Conservation (phyloP, 1,284 basidiomycete genomes). For the Ganoderma resinaceum region DNA sequence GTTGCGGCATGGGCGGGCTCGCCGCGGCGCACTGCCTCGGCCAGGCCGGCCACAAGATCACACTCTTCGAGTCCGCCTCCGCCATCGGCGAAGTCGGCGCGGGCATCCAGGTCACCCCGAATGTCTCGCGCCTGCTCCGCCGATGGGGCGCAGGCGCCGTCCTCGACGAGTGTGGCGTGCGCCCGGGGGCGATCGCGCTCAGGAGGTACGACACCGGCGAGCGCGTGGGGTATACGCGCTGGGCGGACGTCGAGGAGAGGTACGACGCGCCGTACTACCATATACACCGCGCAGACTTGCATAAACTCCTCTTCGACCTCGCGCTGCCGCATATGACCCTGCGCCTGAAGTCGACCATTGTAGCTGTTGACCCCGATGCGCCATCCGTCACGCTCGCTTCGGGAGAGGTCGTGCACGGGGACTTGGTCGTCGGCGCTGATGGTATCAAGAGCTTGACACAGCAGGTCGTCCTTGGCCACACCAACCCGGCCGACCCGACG, state of each 20-base stretch:
- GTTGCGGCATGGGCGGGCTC: constrained; percentile 56
- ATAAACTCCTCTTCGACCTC: constrained; percentile 58
- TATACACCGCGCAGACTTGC: constrained; percentile 67
- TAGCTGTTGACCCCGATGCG: constrained; percentile 46
- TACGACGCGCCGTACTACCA: constrained; percentile 55
- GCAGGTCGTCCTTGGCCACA: constrained; percentile 47
- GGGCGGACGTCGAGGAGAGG: constrained; percentile 46
- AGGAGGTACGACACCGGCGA: constrained; percentile 50
- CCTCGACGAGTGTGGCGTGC: constrained; percentile 46
- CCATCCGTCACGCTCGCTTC: constrained; percentile 45
- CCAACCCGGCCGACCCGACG: constrained; percentile 47
- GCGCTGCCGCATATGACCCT: constrained; percentile 53
- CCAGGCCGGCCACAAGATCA: constrained; percentile 53
- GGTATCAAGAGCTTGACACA: constrained; percentile 61
- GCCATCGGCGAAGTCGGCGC: constrained; percentile 56
- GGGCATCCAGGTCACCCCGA: constrained; percentile 59
- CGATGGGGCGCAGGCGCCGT: constrained; percentile 51
- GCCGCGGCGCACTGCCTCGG: constrained; percentile 52
- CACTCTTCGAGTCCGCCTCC: constrained; percentile 51
- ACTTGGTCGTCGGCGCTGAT: constrained; percentile 54
- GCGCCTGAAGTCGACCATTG: constrained; percentile 50
- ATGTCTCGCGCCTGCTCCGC: constrained; percentile 47
- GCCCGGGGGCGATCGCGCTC: constrained; percentile 50
- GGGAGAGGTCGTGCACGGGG: constrained; percentile 48
- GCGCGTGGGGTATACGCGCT: constrained; percentile 50